Conservation (phyloP, 2,329 filamentous ascomycete genomes). For the Canariomyces notabilis region DNA sequence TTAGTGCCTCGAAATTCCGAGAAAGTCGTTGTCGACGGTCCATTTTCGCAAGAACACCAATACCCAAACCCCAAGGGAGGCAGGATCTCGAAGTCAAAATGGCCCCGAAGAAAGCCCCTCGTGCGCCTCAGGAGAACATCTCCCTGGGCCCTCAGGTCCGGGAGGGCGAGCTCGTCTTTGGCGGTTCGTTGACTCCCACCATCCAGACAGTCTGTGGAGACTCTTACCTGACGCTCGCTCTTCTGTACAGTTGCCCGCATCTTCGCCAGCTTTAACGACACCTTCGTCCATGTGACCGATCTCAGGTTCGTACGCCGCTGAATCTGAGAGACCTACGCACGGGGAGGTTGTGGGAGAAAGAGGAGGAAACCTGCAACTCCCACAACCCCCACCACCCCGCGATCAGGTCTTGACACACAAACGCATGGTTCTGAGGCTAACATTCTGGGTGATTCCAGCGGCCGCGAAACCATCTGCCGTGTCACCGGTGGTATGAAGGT, state of each 20-base stretch:
- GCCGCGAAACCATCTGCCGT: conserved; percentile 99
- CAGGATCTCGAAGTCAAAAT: conserved; percentile 57
- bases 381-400: background rate
- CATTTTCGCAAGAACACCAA: conserved; percentile 27
- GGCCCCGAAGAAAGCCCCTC: conserved; percentile 87
- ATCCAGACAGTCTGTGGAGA: background rate
- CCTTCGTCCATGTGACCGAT: conserved; percentile 99
- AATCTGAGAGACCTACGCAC: conserved; percentile 17
- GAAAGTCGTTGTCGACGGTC: conserved; percentile 16
- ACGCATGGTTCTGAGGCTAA: conserved; percentile 50
- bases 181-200: conserved; percentile 42
- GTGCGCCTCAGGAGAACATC: conserved; percentile 93
- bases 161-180: conserved; percentile 91
- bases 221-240: conserved; percentile 3
- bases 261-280: conserved; percentile 92
- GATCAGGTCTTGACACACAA: conserved; percentile 9
- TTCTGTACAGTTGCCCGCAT: conserved; percentile 67
- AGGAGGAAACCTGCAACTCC: conserved; percentile 11
- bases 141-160: conserved; percentile 90
- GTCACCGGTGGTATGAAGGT: conserved; percentile 99
- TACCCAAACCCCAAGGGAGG: conserved; percentile 20
- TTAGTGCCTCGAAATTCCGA: conserved; percentile 21
- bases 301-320: conserved; percentile 62
- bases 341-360: conserved; percentile 6
- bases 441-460: conserved; percentile 70